Conservation (phyloP, 2,329 filamentous ascomycete species). For the Clathrospora elynae region DNA sequence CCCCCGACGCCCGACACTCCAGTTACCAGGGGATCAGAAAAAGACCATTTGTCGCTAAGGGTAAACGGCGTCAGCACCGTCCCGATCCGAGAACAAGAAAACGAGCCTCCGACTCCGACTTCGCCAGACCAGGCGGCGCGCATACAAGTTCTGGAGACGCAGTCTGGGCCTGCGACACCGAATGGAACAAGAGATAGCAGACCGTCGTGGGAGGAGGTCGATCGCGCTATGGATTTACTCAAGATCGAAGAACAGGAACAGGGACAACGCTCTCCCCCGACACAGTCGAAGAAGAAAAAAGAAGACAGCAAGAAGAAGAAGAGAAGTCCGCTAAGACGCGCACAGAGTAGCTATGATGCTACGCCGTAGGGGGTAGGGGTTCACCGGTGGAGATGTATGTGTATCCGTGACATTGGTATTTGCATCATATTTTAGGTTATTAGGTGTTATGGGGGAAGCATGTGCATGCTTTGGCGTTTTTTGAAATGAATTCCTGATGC, state of each 20-base stretch:
- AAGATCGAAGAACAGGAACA: constrained; percentile 36
- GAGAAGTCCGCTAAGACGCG: constrained; percentile 38
- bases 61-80: constrained; percentile 20
- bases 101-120: constrained; percentile 7
- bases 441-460: too few relatives aligned
- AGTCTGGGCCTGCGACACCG: constrained; percentile 53
- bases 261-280: background rate
- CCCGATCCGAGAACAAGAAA: constrained; percentile 3
- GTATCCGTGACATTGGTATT: too few relatives aligned
- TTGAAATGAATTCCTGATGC: too few relatives aligned
- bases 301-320: constrained; percentile 28
- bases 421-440: too few relatives aligned
- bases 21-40: background rate
- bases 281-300: constrained; percentile 5
- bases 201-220: constrained; percentile 47
- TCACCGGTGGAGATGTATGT: too few relatives aligned
- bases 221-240: constrained; percentile 41
- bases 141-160: constrained; percentile 45
- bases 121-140: constrained; percentile 36
- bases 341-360: constrained; percentile 41
- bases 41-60: background rate
- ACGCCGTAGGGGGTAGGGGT: too few relatives aligned
- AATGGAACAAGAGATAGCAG: constrained; percentile 48
- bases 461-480: too few relatives aligned
- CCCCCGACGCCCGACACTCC: constrained; percentile 43